These are phyloP conservation scores for Plectranthus barbatus DNA, from an alignment of 257 asterid species.

Conservation along the genomic window DNA sequence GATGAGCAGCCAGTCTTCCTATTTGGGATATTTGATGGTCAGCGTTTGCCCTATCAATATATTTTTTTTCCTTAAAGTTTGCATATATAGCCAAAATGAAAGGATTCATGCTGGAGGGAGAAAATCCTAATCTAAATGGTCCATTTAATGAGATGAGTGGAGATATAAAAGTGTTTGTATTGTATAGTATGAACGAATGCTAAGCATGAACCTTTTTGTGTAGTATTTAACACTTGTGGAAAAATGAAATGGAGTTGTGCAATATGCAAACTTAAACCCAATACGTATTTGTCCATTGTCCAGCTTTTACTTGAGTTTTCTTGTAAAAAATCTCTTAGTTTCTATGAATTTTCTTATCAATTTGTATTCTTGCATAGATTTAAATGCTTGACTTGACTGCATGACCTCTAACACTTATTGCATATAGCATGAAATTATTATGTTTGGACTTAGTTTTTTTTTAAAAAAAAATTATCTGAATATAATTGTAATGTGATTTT, in stretches of 20 bases:
- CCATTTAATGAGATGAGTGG: neutral
- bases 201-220: neutral
- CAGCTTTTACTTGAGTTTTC: neutral
- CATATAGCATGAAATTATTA: neutral
- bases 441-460: neutral
- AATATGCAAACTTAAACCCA: neutral
- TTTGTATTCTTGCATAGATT: neutral
- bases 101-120: neutral
- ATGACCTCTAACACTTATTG: neutral
- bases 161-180: neutral
- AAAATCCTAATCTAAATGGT: neutral
- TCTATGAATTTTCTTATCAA: neutral
- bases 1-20: conserved; percentile 70
- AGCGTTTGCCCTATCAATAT: conserved; percentile 15
- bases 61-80: conserved; percentile 10
- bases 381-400: conserved; percentile 7
- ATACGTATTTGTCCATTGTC: neutral
- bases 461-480: neutral
- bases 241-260: neutral
- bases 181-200: conserved; percentile 5
- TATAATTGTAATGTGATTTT: neutral
- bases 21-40: conserved; percentile 98
- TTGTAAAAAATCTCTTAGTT: neutral
- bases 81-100: neutral
- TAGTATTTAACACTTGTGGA: neutral